Evolutionary conservation across 2,329 filamentous ascomycete genomes (phyloP), one percentile per base, ranked within the genome.

Genomic region (Aspergillus tamarii): DNA sequence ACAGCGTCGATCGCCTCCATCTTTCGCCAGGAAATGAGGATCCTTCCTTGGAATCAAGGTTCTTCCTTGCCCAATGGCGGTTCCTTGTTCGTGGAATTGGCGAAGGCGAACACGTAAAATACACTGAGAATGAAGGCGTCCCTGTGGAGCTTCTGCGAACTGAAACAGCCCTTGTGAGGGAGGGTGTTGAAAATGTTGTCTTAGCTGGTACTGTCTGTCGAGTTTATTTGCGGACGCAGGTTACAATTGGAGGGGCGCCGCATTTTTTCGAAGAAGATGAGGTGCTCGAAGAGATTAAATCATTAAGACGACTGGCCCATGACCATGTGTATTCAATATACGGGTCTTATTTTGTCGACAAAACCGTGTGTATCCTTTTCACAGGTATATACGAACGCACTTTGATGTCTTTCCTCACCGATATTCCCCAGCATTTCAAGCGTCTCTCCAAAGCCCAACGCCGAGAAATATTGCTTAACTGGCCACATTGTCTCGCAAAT

Each of bases 1-100:
- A 86, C 52, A 83, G 83, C 39, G 81, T 88, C n/a, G 78, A 82
- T 63, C 80, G 82, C 46, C 80, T 89, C 19, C 79, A 82, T 28
- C 80, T 89, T 7, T 83, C 85, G 0, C 80, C 83, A 4, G 78
- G 85, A 62, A 82, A 83, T 36, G 74, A 73, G 34, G 67, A 75
- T 57, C 41, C 72, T 3, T 70, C 81, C 19, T 77, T 88, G 54
- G 84, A 88, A 69, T 77, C 79, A 58, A 84, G 81, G 59, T 89
- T 89, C 74, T 87, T 88, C 73, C 81, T 85, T 45, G 82, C 82
- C 8, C 87, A 89, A 70, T 88, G 87, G 77, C 81, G 82, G 2
- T 89, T 84, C 64, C 74, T 88, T 2, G 82, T 88, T 1, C 81
- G 86, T 32, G 82, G 85, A 23, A 80, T 89, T 19, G 76, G 76